Percentiles rank a stretch among this genome's conserved stretches.
Conservation (phyloP, 345 rosid genomes). For the Rhizophora apiculata region DNA sequence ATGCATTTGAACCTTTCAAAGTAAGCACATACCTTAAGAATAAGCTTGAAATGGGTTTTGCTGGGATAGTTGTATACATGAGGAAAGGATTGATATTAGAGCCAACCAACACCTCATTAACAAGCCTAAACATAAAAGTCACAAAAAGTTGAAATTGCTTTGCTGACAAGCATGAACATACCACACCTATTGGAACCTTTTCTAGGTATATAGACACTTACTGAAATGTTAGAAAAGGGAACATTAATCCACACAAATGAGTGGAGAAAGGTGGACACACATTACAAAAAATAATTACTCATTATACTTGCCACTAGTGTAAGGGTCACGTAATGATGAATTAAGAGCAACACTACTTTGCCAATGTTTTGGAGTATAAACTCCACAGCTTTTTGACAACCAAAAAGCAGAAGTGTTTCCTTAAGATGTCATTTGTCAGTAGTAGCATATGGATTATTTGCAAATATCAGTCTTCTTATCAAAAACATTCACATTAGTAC, state of each 20-base stretch:
- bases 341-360: slow-evolving; percentile 60
- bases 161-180: too few species aligned
- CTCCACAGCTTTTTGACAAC: slow-evolving; percentile 90
- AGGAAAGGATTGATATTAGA: too few species aligned
- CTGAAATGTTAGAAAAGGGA: slow-evolving; percentile 43
- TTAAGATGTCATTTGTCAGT: slow-evolving; percentile 97
- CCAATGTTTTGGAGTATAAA: slow-evolving; percentile 92
- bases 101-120: too few species aligned
- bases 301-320: slow-evolving; percentile 66
- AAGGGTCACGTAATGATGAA: slow-evolving; percentile 93
- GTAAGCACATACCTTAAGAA: too few species aligned
- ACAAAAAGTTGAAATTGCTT: too few species aligned
- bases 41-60: too few species aligned
- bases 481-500: too few species aligned
- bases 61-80: too few species aligned
- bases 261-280: background rate
- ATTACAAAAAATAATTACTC: background rate
- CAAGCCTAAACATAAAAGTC: too few species aligned
- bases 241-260: slow-evolving; percentile 7
- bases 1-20: too few species aligned
- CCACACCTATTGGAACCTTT: slow-evolving; percentile 36
- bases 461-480: too few species aligned
- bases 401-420: slow-evolving; percentile 89
- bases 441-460: slow-evolving; percentile 19
- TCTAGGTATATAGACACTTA: slow-evolving; percentile 89